Evolutionary conservation across 768 basidiomycete genomes (phyloP), one percentile per base, ranked within the genome.

Genomic region (Boletus reticuloceps): DNA sequence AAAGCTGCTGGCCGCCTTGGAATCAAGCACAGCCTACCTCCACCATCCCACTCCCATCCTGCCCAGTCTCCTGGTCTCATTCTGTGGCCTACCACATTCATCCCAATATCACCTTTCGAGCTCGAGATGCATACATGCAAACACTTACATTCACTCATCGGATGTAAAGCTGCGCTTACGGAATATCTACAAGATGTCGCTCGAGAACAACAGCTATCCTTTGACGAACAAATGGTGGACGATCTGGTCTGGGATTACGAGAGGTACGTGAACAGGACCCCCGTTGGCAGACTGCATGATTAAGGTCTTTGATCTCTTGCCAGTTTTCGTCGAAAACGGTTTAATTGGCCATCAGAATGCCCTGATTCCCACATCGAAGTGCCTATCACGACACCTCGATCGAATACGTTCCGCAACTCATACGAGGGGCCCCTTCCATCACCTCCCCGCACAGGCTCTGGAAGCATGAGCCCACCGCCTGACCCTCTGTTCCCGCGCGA

Each of bases 101-200:
- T 89, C 44, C 79, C 85, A 1, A 72, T 86, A 60, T 52, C 75
- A 1, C 77, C 86, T 22, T 64, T 68, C 4, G 87, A 88, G 64
- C 73, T 90, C 34, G 88, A 90, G 72, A 83, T 87, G 83, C 85
- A 89, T 62, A 77, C 82, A n/a, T 85, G 83, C 71, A 86, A 83
- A 70, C 77, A 84, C 63, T 70, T 89, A 47, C 85, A 90, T 64
- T 77, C 77, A 7, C 66, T 91, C 4, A 72, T 91, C 25, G 82
- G 81, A 31, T 86, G 82, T 64, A 81, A 82, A 62, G 74, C 75
- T 36, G 85, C 87, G 5, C 71, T 91, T 11, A 64, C 59, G 7
- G 81, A 82, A 43, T 84, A 73, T 63, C 63, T 86, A 14, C 49
- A 66, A 19, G 75, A 77, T 27, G 47, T 72, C 8, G 60, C 70